These are phyloP conservation scores for Irpex rosettiformis DNA, from an alignment of 1,284 basidiomycete species.

Conservation along the genomic window DNA sequence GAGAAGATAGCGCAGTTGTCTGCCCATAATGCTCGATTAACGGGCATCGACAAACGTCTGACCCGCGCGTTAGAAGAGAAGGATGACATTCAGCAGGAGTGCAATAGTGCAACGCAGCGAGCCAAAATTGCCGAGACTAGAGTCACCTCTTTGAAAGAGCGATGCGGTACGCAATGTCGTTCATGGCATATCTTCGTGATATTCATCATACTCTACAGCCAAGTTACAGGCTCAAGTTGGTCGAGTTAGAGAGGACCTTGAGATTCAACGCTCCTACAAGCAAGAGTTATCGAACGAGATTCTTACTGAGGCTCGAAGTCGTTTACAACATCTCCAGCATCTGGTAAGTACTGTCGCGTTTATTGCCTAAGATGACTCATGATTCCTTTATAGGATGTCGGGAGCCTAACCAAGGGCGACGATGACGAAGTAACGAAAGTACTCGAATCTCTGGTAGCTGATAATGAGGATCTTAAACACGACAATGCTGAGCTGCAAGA, in stretches of 20 bases:
- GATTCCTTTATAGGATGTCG: conserved; percentile 34
- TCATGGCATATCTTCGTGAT: background rate
- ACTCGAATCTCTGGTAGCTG: conserved; percentile 77
- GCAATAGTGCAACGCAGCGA: conserved; percentile 69
- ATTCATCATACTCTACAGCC: conserved; percentile 37
- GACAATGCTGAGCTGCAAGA: conserved; percentile 79
- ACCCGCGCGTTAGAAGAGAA: conserved; percentile 61
- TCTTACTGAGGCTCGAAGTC: conserved; percentile 66
- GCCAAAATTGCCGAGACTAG: conserved; percentile 70
- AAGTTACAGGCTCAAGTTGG: conserved; percentile 74
- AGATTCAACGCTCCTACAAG: conserved; percentile 64
- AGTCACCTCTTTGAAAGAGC: conserved; percentile 57
- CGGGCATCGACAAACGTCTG: conserved; percentile 70
- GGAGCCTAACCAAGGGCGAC: conserved; percentile 39
- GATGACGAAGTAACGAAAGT: conserved; percentile 63
- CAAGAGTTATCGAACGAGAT: conserved; percentile 71
- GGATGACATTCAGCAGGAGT: conserved; percentile 85
- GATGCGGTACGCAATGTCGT: conserved; percentile 38
- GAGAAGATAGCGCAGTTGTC: conserved; percentile 66
- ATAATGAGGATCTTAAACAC: conserved; percentile 78
- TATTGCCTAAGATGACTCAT: background rate
- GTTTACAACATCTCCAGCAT: conserved; percentile 60
- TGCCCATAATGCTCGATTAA: conserved; percentile 63
- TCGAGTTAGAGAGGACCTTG: conserved; percentile 58
- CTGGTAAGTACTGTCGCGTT: conserved; percentile 34